Base-by-base conservation (phyloP, 169 alveolate species). In the Eimeria falciformis region DNA sequence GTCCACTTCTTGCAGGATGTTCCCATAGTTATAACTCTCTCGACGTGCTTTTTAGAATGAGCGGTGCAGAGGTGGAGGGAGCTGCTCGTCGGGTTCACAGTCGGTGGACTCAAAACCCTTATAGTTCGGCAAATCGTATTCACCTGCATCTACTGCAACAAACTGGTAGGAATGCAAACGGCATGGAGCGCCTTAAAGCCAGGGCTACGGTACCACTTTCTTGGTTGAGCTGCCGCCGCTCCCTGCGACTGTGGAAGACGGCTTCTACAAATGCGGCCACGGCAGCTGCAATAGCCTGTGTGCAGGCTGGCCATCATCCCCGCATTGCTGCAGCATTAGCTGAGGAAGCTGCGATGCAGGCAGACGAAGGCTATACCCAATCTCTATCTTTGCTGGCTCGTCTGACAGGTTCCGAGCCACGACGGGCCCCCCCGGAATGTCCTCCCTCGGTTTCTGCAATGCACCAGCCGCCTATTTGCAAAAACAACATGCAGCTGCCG, bases 241-340 rank as follows among this genome's bases (percentile, higher is more conserved):
- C 56, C 21, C n/a, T 50, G 50, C 43, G 47, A n/a, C 18, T 79
- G 65, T 53, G 50, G 75, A 53, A 43, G 3, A 6, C 53, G 27
- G 40, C 9, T 23, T 73, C 75, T 43, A 33, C 73, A 1, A 11
- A 29, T 25, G 89, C 55, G 27, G 75, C 56, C 50, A 37, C 23
- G 17, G 40, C 56, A 55, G 68, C 87, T 14, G 89, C 12, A 29
- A 50, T 1, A 37, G 25, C 21, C 27, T 12, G 71, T 23, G 73
- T 50, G n/a, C n/a, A 17, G 6, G 2, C 37, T 17, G 33, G 33
- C n/a, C 25, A 23, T 62, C 55, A 25, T 6, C 25, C 45, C 25
- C 73, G 25, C 33, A 69, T 27, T 18, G 33, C 55, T 50, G 71
- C 88, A 79, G 55, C 73, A 27, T 3, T 53, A 5, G 75, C 88